Evolutionary conservation across 2,329 filamentous ascomycete genomes (phyloP).

Genomic region (Trichoderma oligosporum): DNA sequence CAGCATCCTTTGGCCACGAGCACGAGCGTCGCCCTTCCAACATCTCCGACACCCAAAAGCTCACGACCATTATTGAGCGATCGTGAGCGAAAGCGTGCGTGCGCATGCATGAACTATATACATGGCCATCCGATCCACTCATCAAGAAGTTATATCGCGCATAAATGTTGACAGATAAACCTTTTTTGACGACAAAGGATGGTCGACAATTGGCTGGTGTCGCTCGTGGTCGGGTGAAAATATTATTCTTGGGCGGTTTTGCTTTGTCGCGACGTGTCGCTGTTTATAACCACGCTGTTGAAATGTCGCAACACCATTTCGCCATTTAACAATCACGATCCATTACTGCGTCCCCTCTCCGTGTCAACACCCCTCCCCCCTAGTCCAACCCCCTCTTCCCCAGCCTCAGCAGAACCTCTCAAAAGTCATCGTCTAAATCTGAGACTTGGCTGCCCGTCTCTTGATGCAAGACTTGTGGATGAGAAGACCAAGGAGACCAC

Average conservation of each 20-base stretch:
- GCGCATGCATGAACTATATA: constrained; percentile 11
- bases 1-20: constrained; percentile 24
- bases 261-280: constrained; percentile 13
- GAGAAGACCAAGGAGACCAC: constrained; percentile 31
- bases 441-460: constrained; percentile 34
- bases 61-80: neutral
- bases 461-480: constrained; percentile 32
- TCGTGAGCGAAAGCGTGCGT: neutral
- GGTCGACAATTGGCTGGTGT: constrained; percentile 9
- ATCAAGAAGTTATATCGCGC: constrained; percentile 5
- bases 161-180: constrained; percentile 6
- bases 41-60: constrained; percentile 10
- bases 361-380: neutral
- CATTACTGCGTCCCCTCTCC: constrained; percentile 20
- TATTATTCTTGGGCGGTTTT: constrained; percentile 11
- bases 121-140: constrained; percentile 6
- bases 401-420: neutral
- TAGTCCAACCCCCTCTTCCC: constrained; percentile 14
- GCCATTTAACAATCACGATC: constrained; percentile 19
- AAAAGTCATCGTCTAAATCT: constrained; percentile 23
- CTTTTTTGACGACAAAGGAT: constrained; percentile 16
- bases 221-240: constrained; percentile 10
- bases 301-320: constrained; percentile 21
- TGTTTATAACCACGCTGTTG: constrained; percentile 16
- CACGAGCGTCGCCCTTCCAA: constrained; percentile 21